These are phyloP conservation scores for Spathaspora passalidarum DNA, from an alignment of 805 yeast species.

Conservation along the genomic window DNA sequence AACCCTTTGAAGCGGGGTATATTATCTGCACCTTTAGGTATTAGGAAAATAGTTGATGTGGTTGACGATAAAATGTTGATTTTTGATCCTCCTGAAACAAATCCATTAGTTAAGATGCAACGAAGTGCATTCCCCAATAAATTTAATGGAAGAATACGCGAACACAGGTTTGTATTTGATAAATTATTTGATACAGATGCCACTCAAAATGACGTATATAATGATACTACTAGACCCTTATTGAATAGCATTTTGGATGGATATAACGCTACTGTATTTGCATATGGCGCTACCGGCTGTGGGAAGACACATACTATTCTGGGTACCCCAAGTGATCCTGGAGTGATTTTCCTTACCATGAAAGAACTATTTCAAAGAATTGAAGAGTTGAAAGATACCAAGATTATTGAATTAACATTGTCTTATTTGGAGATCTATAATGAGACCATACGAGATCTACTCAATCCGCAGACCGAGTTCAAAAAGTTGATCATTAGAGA, in stretches of 20 bases:
- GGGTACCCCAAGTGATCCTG: slow-evolving; percentile 72
- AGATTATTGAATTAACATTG: slow-evolving; percentile 56
- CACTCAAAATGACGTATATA: slow-evolving; percentile 65
- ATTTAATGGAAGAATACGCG: slow-evolving; percentile 49
- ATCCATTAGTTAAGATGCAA: slow-evolving; percentile 56
- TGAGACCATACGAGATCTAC: slow-evolving; percentile 79
- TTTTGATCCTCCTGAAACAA: slow-evolving; percentile 79
- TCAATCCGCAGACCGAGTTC: slow-evolving; percentile 50
- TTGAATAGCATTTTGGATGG: slow-evolving; percentile 79
- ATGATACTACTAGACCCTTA: slow-evolving; percentile 65
- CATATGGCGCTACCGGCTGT: slow-evolving; percentile 97
- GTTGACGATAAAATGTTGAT: slow-evolving; percentile 84
- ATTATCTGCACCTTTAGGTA: slow-evolving; percentile 42
- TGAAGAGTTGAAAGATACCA: slow-evolving; percentile 52
- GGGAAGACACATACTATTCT: slow-evolving; percentile 94
- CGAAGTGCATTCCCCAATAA: slow-evolving; percentile 38
- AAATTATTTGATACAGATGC: slow-evolving; percentile 65
- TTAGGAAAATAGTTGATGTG: slow-evolving; percentile 70
- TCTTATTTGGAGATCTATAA: slow-evolving; percentile 88
- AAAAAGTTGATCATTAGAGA: slow-evolving; percentile 64
- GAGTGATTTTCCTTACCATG: slow-evolving; percentile 77
- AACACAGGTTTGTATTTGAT: slow-evolving; percentile 82
- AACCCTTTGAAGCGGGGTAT: slow-evolving; percentile 13
- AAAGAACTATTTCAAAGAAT: slow-evolving; percentile 67
- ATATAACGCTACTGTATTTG: slow-evolving; percentile 86